Base-by-base conservation (phyloP, 2,329 filamentous ascomycete genomes). In the Fusarium drepaniforme region DNA sequence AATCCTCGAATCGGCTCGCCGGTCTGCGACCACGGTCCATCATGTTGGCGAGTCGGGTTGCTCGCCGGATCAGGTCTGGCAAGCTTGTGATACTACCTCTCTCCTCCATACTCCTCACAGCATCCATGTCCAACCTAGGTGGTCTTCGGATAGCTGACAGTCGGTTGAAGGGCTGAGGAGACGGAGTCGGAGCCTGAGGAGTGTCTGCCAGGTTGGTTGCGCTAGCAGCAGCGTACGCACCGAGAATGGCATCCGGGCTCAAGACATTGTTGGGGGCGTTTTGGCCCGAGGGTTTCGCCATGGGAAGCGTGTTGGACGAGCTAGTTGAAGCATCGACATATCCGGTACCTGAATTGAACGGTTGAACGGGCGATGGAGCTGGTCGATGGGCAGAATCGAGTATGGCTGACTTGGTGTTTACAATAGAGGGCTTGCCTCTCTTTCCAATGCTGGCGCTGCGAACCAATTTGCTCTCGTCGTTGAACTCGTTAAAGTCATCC, bases 51-150 rank as follows among this genome's bases (percentile, higher is more conserved):
- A 98, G 86, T 75, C 91, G 91, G 1, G 96, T 98, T 13, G 97
- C 97, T 77, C 97, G 91, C 79, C 91, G 90, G 76, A 99, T 98
- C 70, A 99, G 86, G 81, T 98, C 97, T 0, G 96, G 93, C 69
- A 99, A 86, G 83, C 96, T 98, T 2, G 97, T 98, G 73, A 98
- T 87, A 81, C 96, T 98, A 5, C 95, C 96, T 79, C 97, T 91
- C 1, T 93, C 90, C 82, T 98, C 95, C 18, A 94, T 94, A 62
- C 93, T 91, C 74, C 91, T 90, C 5, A 97, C 93, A 5, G 94
- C 94, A 79, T 96, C 92, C 28, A 98, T 93, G 80, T 98, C 92
- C 5, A 98, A 85, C 40, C 90, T 90, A 5, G 94, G 93, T 37
- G 96, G 96, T 59, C 89, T 85, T 75, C 88, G 85, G 66, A 92